A percentile compares a stretch with the other conserved stretches of the same genome.
Evolutionary conservation across 768 basidiomycete species (phyloP).

Genomic region (Panellus pusillus): DNA sequence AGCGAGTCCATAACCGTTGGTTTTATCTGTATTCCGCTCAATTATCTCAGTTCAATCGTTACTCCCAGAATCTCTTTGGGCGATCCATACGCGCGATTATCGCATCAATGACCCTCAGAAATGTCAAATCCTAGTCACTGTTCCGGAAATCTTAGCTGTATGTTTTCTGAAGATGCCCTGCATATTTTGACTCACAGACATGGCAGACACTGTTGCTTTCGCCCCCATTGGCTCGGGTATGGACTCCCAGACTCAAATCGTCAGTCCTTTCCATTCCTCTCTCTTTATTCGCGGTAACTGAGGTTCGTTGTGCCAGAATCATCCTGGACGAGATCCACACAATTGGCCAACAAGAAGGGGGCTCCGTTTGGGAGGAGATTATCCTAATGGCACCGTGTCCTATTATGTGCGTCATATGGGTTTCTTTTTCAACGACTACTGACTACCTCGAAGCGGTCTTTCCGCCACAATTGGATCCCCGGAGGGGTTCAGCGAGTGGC

Average conservation of each 20-base stretch:
- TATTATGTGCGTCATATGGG: slow-evolving; percentile 53
- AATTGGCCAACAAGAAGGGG: slow-evolving; percentile 69
- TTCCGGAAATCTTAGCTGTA: slow-evolving; percentile 68
- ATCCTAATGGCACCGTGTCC: slow-evolving; percentile 69
- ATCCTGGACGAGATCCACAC: slow-evolving; percentile 69
- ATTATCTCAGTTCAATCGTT: neutral
- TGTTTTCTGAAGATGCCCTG: slow-evolving; percentile 10
- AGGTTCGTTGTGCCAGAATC: slow-evolving; percentile 42
- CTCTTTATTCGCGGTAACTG: neutral
- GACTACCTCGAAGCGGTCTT: slow-evolving; percentile 48
- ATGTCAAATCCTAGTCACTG: slow-evolving; percentile 74
- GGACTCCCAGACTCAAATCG: slow-evolving; percentile 67
- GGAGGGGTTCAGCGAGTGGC: slow-evolving; percentile 65
- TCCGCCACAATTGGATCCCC: slow-evolving; percentile 73
- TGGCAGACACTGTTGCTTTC: slow-evolving; percentile 57
- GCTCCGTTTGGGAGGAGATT: slow-evolving; percentile 76
- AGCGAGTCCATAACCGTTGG: slow-evolving; percentile 42
- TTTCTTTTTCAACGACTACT: neutral
- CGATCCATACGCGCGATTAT: slow-evolving; percentile 65
- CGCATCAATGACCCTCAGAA: slow-evolving; percentile 61
- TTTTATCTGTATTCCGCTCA: slow-evolving; percentile 8
- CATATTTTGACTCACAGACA: neutral
- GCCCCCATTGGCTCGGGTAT: slow-evolving; percentile 57
- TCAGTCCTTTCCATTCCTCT: slow-evolving; percentile 22
- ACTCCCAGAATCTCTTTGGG: slow-evolving; percentile 55